phyloP scores from a whole-genome alignment of 2,329 filamentous ascomycete species.

The Sordariomycetes sp. region DNA sequence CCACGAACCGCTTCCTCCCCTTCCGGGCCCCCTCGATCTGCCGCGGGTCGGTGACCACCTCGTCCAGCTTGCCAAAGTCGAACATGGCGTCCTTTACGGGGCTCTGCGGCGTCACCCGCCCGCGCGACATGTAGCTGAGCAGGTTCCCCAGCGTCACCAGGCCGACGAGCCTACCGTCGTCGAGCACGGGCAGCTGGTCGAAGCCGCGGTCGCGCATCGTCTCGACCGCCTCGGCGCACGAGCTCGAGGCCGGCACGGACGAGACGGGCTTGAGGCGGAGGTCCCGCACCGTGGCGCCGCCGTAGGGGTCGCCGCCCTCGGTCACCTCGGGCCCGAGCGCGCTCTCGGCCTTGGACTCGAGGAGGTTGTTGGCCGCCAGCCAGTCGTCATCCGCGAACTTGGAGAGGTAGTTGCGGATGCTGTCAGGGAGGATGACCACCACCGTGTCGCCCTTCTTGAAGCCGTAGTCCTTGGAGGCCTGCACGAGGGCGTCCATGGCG shows the following conservation, averaged over 20 bases:
- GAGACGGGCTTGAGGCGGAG: conserved; percentile 91
- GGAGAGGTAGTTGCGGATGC: conserved; percentile 92
- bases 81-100: conserved; percentile 91
- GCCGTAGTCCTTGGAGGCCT: conserved; percentile 65
- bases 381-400: conserved; percentile 99
- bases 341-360: conserved; percentile 43
- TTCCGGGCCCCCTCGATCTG: conserved; percentile 37
- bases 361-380: conserved; percentile 90
- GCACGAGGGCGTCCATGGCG: conserved; percentile 72
- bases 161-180: conserved; percentile 66
- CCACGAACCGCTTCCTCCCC: conserved; percentile 69
- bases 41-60: conserved; percentile 82
- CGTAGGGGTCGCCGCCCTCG: conserved; percentile 54
- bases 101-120: conserved; percentile 63
- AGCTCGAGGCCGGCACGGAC: conserved; percentile 59
- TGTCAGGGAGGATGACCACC: conserved; percentile 87
- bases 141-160: conserved; percentile 93
- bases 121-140: conserved; percentile 78
- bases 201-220: conserved; percentile 98
- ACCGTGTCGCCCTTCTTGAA: conserved; percentile 77
- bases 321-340: conserved; percentile 24
- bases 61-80: conserved; percentile 77
- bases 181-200: conserved; percentile 88
- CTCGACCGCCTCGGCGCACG: conserved; percentile 83
- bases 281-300: conserved; percentile 66